Percentiles rank a stretch among this genome's conserved stretches.
phyloP scores from a whole-genome alignment of 2,329 filamentous ascomycete species.

The Exophiala dermatitidis region DNA sequence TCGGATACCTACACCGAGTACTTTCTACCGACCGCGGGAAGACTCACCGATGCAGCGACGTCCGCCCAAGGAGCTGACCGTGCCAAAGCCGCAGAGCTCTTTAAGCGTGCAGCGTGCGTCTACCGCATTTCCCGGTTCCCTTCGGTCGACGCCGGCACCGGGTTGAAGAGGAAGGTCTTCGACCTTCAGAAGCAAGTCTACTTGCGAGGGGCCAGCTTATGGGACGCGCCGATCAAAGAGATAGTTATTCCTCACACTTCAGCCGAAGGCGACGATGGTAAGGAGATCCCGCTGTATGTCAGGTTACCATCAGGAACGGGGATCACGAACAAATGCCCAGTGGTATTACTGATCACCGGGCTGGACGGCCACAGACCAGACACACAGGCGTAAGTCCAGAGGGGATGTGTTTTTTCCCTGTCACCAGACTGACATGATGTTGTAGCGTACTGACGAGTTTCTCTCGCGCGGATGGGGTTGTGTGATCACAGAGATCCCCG shows the following conservation, averaged over 20 bases:
- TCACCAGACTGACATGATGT: slow-evolving; percentile 11
- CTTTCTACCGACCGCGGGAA: slow-evolving; percentile 55
- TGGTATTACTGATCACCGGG: slow-evolving; percentile 54
- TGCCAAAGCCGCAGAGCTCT: slow-evolving; percentile 53
- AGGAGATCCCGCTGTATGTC: slow-evolving; percentile 36
- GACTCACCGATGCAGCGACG: slow-evolving; percentile 49
- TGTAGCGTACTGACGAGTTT: slow-evolving; percentile 53
- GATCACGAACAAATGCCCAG: slow-evolving; percentile 35
- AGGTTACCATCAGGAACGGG: slow-evolving; percentile 32
- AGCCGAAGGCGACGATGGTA: slow-evolving; percentile 31
- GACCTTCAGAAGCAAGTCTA: slow-evolving; percentile 58
- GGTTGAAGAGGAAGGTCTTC: slow-evolving; percentile 57
- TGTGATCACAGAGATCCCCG: slow-evolving; percentile 58
- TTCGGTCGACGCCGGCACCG: slow-evolving; percentile 22
- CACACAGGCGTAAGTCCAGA: slow-evolving; percentile 38
- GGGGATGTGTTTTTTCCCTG: background rate
- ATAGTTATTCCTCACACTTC: slow-evolving; percentile 36
- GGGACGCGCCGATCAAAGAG: slow-evolving; percentile 40
- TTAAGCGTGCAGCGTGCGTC: slow-evolving; percentile 64
- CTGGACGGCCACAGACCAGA: slow-evolving; percentile 58
- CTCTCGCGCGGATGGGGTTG: slow-evolving; percentile 55
- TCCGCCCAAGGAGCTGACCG: slow-evolving; percentile 41
- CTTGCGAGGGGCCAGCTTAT: slow-evolving; percentile 49
- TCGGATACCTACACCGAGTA: slow-evolving; percentile 57
- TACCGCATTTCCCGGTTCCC: slow-evolving; percentile 68